Base-by-base conservation (phyloP, 2,329 filamentous ascomycete genomes). In the Xylaria sp. region DNA sequence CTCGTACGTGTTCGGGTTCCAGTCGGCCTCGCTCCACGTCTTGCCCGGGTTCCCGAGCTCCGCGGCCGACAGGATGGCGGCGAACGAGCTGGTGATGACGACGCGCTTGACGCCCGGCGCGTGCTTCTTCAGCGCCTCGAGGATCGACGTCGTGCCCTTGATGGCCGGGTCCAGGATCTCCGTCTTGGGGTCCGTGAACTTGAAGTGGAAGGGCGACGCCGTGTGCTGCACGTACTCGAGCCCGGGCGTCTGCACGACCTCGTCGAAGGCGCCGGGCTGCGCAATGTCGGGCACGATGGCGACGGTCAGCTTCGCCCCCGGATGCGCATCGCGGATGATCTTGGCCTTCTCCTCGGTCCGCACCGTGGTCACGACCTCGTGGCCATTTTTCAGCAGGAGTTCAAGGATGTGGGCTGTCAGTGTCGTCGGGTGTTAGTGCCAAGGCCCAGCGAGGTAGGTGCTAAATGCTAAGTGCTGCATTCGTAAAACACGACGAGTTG, bases 231-330 rank as follows among this genome's bases (percentile, higher is more conserved):
- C 84, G 49, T 82, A 82, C 58, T 85, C 80, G 54, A 87, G 74
- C 25, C 78, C 80, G 1, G 81, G 79, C 3, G 72, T 78, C 73
- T 79, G 65, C 31, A 83, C 79, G 1, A 84, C 86, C 68, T 87
- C 81, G 69, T 91, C 87, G 73, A 96, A 96, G 59, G 92, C 92
- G 57, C 83, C 83, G 43, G 87, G 83, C 70, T 87, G 76, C 3
- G 91, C 90, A 67, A 96, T 90, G 72, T 96, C 92, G 17, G 89
- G 86, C 23, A 96, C 91, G 68, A 95, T 87, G 57, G 74, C 78
- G 11, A 83, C 77, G 31, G 76, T 70, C 17, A 87, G 81, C 31
- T 78, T 77, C 13, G 79, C 77, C 19, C 74, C 72, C 1, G 81
- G 76, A 71, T 85, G 79, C 9, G 83, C 80, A 53, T 77, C 75